Base-by-base conservation (phyloP, 306 rosid species). In the Prunus salicina region DNA sequence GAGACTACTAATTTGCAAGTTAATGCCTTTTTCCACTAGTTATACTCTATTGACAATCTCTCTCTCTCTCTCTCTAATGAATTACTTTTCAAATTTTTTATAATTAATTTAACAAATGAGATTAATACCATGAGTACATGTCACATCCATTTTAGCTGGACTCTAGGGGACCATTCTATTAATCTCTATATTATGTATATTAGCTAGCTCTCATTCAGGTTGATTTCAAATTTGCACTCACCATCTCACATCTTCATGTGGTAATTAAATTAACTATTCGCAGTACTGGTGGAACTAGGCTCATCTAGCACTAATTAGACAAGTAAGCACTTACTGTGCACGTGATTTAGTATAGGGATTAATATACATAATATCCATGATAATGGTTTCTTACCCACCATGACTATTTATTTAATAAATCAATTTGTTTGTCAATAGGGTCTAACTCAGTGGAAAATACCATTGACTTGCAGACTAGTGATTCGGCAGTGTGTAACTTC, bases 131-230 rank as follows among this genome's bases (percentile, higher is more conserved):
- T 38, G 43, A 38, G 43, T 70, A 50, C 64, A 73, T 79, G 79
- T 84, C 83, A 53, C 65, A 34, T 74, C 67, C 70, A 45, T 28
- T 62, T 78, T 19, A 64, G 67, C 22, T 16, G 20, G 43, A 74
- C 76, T 77, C 83, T 65, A 1, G 74, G 73, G 82, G 82, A 73
- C 82, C 82, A 79, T 2, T 49, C 18, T 13, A 49, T 15, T 49
- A 13, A 49, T 13, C 14, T 11, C 15, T 8, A 47, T 2, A 20
- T n/a, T 19, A 8, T 19, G 61, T 19, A 55, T 55, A 0, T 55
- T 38, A 6, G 43, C 43, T 38, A 38, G 43, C 43, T 38, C 43
- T 38, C 9, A 6, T 38, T 38, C 38, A 32, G 38, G 38, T 50
- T 0, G 53, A 50, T 50, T 12, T 50, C 43, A 51, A 50, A 50